Base-by-base conservation (phyloP, 176 grass and related monocot genomes). In the Avena insularis region DNA sequence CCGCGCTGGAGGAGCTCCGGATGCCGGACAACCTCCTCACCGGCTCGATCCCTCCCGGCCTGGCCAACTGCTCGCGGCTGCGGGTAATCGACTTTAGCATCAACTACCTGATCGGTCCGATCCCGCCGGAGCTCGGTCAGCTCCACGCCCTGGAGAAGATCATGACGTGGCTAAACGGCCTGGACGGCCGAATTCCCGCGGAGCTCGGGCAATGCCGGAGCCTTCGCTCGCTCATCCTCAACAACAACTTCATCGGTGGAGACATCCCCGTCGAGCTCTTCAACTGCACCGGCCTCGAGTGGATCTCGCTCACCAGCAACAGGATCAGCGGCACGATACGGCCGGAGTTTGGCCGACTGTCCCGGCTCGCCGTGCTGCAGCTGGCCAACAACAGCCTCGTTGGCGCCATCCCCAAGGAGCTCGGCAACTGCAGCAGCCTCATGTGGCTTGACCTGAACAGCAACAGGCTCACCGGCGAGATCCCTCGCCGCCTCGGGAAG, bases 381-480 rank as follows among this genome's bases (percentile, higher is more conserved):
- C 89, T 95, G 23, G 96, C 92, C 2, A 98, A 95, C 83, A 98
- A 98, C 79, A 95, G 93, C 84, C 86, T 98, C 20, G 35, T 27
- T 14, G 96, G 96, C 7, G 58, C 47, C 14, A 95, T 98, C 61
- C 96, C 96, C 0, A 60, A 31, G 17, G 93, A 94, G 89, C 84
- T 98, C 35, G 93, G 96, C 0, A 92, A 88, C 66, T 98, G 96
- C 92, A 95, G 88, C 62, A 95, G 93, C 65, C 88, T 98, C 11
- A 92, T 98, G 92, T 98, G 96, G 96, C 85, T 98, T 31, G 96
- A 98, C 86, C 77, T 98, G 36, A 98, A 91, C 81, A 98, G 92
- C 81, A 98, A 98, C 43, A 79, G 66, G 33, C 88, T 98, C 66
- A 92, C 86, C 75, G 93, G 96, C 11, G 69, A 59, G 33, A 94